Evolutionary conservation across 2,329 filamentous ascomycete species (phyloP), one percentile per base, ranked within the genome.

Genomic region (Colletotrichum caudatum): DNA sequence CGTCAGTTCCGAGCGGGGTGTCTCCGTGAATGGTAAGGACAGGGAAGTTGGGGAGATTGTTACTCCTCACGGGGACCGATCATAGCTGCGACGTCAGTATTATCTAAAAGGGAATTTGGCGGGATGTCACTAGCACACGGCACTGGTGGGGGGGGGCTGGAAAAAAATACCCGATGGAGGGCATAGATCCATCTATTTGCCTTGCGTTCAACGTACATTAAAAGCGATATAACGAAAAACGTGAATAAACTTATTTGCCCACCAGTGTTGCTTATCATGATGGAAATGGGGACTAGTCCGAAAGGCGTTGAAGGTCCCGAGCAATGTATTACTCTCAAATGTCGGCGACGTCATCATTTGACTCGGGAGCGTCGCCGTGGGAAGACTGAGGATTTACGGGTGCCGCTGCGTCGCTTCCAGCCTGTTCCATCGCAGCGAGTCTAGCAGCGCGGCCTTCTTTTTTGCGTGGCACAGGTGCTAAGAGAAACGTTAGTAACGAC

Each of bases 371-470:
- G 20, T 62, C 69, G 20, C 16, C 46, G 14, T 54, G 65, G 12
- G 46, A 39, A 41, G 59, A 53, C 39, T 46, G 23, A 29, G 59
- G 46, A 29, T 39, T 37, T n/a, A 37, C 20, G 9, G 26, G 37
- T 14, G 65, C 41, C 8, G 37, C 54, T 5, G n/a, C 59, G 23
- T 71, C 69, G 39, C 58, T 64, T 60, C 59, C 69, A 59, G 65
- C 65, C 33, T 66, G 56, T 39, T 75, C 74, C 81, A 87, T 84
- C 39, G 85, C 85, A 14, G 85, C 85, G 29, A 88, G 77, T 20
- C 86, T 83, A 50, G 86, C 86, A n/a, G 86, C 86, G 9, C 86
- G 83, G 44, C 86, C 86, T 78, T 88, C 86, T 75, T 88, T 88
- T 78, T 88, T 88, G 56, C 86, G 82, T 39, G 86, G 86, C 16